Conservation (phyloP, 108 stramenopile species). For the Nitzschia sp. region DNA sequence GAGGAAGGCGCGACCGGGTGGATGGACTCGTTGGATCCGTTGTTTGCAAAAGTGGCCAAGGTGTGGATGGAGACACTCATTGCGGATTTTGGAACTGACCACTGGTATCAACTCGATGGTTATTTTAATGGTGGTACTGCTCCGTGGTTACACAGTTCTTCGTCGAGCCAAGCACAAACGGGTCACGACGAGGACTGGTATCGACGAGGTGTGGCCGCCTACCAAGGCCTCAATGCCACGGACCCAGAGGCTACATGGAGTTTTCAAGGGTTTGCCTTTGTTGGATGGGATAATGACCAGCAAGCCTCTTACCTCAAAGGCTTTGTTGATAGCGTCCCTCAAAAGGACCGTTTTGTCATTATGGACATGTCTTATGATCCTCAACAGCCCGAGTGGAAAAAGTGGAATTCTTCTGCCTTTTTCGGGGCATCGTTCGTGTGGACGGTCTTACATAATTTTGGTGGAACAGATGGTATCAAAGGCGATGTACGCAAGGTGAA, state of each 20-base stretch:
- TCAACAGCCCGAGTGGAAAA: slow-evolving; percentile 36
- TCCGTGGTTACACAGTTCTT: slow-evolving; percentile 35
- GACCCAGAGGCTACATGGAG: slow-evolving; percentile 54
- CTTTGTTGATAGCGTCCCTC: slow-evolving; percentile 43
- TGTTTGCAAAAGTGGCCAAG: slow-evolving; percentile 43
- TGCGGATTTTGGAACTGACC: slow-evolving; percentile 54
- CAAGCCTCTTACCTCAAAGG: slow-evolving; percentile 41
- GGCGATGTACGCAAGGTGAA: slow-evolving; percentile 36
- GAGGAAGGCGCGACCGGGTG: slow-evolving; percentile 44
- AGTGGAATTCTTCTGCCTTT: slow-evolving; percentile 45
- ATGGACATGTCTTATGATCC: slow-evolving; percentile 46
- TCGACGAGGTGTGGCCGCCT: slow-evolving; percentile 38
- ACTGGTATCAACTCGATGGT: slow-evolving; percentile 60
- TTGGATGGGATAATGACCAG: slow-evolving; percentile 38
- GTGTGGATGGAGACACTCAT: slow-evolving; percentile 41
- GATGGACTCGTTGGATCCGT: slow-evolving; percentile 52
- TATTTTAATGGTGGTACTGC: slow-evolving; percentile 50
- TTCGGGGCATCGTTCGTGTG: slow-evolving; percentile 52
- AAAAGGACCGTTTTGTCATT: slow-evolving; percentile 38
- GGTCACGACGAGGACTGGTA: slow-evolving; percentile 36
- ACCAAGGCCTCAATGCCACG: slow-evolving; percentile 33
- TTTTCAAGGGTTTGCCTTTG: slow-evolving; percentile 54
- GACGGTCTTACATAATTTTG: slow-evolving; percentile 54
- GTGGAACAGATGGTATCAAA: slow-evolving; percentile 49
- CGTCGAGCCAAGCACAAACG: not conserved